Evolutionary conservation across 1,284 basidiomycete genomes (phyloP), one percentile per base, ranked within the genome.

Genomic region (Spongispora temasekensis): DNA sequence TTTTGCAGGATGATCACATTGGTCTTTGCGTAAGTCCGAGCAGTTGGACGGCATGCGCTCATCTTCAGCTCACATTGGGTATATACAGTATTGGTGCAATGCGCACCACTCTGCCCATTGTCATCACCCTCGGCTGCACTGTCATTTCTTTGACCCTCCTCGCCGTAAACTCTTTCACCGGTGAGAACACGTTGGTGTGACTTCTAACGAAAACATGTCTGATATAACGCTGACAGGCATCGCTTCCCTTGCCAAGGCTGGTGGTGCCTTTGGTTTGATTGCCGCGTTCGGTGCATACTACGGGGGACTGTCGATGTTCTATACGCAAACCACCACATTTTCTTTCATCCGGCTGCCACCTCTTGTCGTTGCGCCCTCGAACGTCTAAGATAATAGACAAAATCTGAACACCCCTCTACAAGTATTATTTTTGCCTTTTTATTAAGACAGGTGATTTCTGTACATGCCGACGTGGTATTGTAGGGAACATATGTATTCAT

Each of bases 201-300:
- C 35, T 44, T 53, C 28, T n/a, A n/a, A n/a, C n/a, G n/a, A n/a
- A n/a, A n/a, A n/a, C n/a, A n/a, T n/a, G n/a, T n/a, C n/a, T n/a
- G n/a, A n/a, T n/a, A n/a, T n/a, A n/a, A n/a, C n/a, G n/a, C n/a
- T n/a, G n/a, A 55, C 4, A 70, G 68, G 70, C 4, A 68, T 59
- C 31, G 0, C 66, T 0, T 64, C 67, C 17, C 57, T 73, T 2
- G 68, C 69, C n/a, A 73, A 70, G 3, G 69, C 64, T 8, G 71
- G 71, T 55, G 71, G 71, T 60, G 64, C 56, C 5, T 57, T 70
- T 28, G 69, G 71, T 35, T n/a, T 70, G 40, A 32, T 71, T 30
- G 71, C 72, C 9, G 57, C 71, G 12, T 74, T 69, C 27, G 71
- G 71, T 9, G 67, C 69, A 56, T 74, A 71, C 68, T 71, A 74